Percentiles rank a stretch among this genome's conserved stretches.
phyloP scores from a whole-genome alignment of 1,139 yeast genomes.

The Kodamaea ohmeri region DNA sequence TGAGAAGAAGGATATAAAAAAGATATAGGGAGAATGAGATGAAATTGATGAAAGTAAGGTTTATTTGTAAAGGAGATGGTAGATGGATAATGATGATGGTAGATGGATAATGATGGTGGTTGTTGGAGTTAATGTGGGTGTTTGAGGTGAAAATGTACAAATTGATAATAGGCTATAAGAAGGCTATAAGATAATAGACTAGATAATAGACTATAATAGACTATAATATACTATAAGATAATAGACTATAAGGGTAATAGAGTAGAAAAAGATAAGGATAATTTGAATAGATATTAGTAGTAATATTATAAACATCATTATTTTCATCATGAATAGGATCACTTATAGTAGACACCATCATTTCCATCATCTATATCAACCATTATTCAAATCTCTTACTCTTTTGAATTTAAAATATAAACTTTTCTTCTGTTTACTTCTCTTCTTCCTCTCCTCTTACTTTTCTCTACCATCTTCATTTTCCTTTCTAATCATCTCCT shows the following conservation, averaged over 20 bases:
- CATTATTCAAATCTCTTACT: too few relatives aligned
- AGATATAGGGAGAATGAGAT: too few relatives aligned
- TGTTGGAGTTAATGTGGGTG: too few relatives aligned
- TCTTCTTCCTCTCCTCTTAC: not conserved
- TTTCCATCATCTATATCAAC: too few relatives aligned
- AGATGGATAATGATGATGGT: not conserved
- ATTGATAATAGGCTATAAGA: not conserved
- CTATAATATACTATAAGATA: not conserved
- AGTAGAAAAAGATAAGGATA: not conserved
- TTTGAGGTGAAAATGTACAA: not conserved
- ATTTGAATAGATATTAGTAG: not conserved
- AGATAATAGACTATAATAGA: not conserved
- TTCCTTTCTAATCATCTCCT: not conserved
- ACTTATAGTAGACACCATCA: too few relatives aligned
- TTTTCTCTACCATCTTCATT: not conserved
- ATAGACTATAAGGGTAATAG: not conserved
- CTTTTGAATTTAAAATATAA: too few relatives aligned
- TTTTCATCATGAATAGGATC: too few relatives aligned
- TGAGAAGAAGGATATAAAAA: too few relatives aligned
- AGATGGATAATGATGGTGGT: too few relatives aligned
- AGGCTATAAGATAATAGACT: not conserved
- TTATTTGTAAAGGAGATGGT: too few relatives aligned
- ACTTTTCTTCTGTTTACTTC: not conserved
- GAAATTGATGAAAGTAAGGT: too few relatives aligned
- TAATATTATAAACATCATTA: too few relatives aligned